A percentile compares a stretch with the other conserved stretches of the same genome.
Evolutionary conservation across 148 eudicot genomes (phyloP).

Genomic region (Silene latifolia): DNA sequence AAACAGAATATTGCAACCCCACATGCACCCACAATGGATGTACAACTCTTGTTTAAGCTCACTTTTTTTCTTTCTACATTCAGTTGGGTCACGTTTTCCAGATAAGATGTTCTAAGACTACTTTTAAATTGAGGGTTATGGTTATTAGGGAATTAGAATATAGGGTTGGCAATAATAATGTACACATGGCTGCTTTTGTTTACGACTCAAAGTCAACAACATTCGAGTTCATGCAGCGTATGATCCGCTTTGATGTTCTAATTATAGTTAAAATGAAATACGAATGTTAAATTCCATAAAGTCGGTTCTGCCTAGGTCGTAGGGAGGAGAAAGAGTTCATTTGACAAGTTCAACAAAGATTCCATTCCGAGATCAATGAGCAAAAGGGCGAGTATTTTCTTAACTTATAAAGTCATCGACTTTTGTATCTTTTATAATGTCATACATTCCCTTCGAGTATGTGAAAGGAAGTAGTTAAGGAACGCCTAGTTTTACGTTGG

Average conservation of each 20-base stretch:
- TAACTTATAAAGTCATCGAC: too few relatives aligned
- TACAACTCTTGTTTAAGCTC: slow-evolving; percentile 28
- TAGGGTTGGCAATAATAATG: slow-evolving; percentile 1
- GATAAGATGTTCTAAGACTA: slow-evolving; percentile 11
- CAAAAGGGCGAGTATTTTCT: too few relatives aligned
- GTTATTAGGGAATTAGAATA: slow-evolving; percentile 15
- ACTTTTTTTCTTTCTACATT: slow-evolving; percentile 24
- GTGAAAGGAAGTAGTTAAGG: too few relatives aligned
- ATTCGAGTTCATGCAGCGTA: slow-evolving; percentile 16
- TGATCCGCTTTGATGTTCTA: slow-evolving; percentile 14
- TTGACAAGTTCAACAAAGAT: too few relatives aligned
- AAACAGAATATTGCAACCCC: slow-evolving; percentile 43
- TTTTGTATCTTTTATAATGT: too few relatives aligned
- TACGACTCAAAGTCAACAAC: not conserved
- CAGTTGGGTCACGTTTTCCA: slow-evolving; percentile 22
- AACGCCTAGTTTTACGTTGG: too few relatives aligned
- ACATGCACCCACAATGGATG: slow-evolving; percentile 40
- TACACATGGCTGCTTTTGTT: not conserved
- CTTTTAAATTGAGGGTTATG: slow-evolving; percentile 8
- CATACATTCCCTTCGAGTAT: too few relatives aligned
- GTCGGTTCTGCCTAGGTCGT: not conserved
- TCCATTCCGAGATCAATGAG: too few relatives aligned
- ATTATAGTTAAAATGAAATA: slow-evolving; percentile 4
- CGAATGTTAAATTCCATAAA: not conserved
- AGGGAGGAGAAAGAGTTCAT: not conserved